A percentile compares a stretch with the other conserved stretches of the same genome.
Evolutionary conservation across 164 flowering plant genomes (phyloP).

Genomic region (Annona cherimola): DNA sequence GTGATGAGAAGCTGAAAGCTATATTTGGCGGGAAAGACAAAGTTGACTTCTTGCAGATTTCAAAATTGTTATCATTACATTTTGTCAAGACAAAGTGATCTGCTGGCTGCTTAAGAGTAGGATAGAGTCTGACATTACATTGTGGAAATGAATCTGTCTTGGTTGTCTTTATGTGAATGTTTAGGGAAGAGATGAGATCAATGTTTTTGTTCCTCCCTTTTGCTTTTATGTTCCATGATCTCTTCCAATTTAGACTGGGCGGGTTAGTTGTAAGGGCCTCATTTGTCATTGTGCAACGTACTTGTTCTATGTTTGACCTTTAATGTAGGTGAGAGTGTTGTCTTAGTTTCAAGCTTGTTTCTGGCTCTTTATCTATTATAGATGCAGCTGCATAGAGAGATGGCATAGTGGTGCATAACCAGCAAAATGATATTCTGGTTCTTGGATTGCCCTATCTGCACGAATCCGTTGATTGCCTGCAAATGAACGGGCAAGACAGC

Average conservation of each 20-base stretch:
- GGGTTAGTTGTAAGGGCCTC: background rate
- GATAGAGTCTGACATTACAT: background rate
- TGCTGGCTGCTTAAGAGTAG: background rate
- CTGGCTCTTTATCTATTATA: background rate
- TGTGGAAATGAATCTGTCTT: background rate
- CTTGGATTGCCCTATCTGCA: background rate
- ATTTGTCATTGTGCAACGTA: background rate
- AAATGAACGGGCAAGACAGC: background rate
- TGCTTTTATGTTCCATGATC: background rate
- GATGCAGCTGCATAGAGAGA: too few species aligned
- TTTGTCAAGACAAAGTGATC: conserved; percentile 43
- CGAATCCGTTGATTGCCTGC: background rate
- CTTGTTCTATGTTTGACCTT: background rate
- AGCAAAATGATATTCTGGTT: background rate
- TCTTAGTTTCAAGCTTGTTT: background rate
- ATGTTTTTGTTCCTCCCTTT: background rate
- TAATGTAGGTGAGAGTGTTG: background rate
- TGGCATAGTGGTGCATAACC: background rate
- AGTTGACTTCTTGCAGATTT: conserved; percentile 58
- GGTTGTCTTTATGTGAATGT: background rate
- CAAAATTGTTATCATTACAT: conserved; percentile 39
- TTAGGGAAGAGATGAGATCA: background rate
- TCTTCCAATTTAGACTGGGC: background rate
- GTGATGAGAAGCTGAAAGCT: conserved; percentile 72
- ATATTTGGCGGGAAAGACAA: conserved; percentile 57